Conservation (phyloP, 306 rosid species). For the Trifolium pratense region DNA sequence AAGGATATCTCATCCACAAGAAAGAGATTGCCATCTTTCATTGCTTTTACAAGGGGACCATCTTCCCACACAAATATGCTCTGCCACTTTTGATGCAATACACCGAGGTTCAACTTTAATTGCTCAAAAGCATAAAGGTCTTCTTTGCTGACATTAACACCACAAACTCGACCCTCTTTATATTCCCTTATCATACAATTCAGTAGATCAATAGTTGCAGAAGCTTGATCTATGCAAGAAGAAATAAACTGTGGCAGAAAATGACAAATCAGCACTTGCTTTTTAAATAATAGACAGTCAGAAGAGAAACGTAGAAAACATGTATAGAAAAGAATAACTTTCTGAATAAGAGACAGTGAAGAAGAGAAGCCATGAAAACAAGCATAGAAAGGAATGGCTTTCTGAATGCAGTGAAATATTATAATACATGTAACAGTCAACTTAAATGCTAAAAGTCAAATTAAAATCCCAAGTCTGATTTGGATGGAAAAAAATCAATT, state of each 20-base stretch:
- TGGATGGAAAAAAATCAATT: no score
- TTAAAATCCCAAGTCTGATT: not conserved
- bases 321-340: not conserved
- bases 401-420: slow-evolving; percentile 23
- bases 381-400: not conserved
- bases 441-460: not conserved
- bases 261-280: slow-evolving; percentile 25
- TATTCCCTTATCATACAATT: slow-evolving; percentile 50
- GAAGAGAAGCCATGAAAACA: not conserved
- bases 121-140: slow-evolving; percentile 55
- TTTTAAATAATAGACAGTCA: not conserved
- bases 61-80: slow-evolving; percentile 91
- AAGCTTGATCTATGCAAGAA: slow-evolving; percentile 73
- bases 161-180: slow-evolving; percentile 48
- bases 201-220: slow-evolving; percentile 58
- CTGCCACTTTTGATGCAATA: slow-evolving; percentile 81
- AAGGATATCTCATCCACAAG: slow-evolving; percentile 93
- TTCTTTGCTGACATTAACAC: slow-evolving; percentile 46
- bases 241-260: slow-evolving; percentile 58
- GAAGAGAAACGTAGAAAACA: not conserved
- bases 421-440: not conserved
- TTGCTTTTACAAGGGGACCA: slow-evolving; percentile 92
- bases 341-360: not conserved
- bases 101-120: slow-evolving; percentile 51
- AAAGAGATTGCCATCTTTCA: slow-evolving; percentile 85